phyloP scores from a whole-genome alignment of 257 asterid genomes.

The Fraxinus anomala region DNA sequence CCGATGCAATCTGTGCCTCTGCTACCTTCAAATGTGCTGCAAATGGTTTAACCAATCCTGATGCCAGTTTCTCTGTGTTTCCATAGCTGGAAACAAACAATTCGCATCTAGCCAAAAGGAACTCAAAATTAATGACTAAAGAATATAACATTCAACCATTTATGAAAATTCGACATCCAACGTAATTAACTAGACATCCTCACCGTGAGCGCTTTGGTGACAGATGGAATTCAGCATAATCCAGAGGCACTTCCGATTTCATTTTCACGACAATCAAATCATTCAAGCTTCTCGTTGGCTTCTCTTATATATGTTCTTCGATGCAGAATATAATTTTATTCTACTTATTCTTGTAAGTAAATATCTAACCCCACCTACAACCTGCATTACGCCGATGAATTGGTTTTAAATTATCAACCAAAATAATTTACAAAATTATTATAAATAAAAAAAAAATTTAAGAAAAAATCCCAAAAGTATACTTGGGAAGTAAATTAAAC shows the following conservation, averaged over 20 bases:
- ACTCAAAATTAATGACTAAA: conserved; percentile 2
- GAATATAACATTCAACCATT: background rate
- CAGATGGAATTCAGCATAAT: conserved; percentile 82
- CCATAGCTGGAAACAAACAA: conserved; percentile 77
- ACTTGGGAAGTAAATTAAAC: conserved; percentile 3
- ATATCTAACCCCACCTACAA: background rate
- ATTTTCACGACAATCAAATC: conserved; percentile 42
- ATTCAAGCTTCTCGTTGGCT: conserved; percentile 21
- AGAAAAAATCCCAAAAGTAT: background rate
- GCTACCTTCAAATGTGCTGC: conserved; percentile 68
- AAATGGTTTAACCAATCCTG: conserved; percentile 88
- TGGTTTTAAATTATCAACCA: too few species aligned
- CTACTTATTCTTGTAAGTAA: background rate
- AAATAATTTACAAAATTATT: background rate
- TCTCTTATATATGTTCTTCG: conserved; percentile 36
- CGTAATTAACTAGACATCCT: conserved; percentile 23
- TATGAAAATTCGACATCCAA: conserved; percentile 18
- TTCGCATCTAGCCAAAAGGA: conserved; percentile 64
- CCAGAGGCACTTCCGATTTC: conserved; percentile 71
- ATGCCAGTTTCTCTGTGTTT: conserved; percentile 79
- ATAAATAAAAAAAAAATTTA: too few species aligned
- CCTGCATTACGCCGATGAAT: background rate
- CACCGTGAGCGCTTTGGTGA: conserved; percentile 83
- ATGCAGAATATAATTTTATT: conserved; percentile 10
- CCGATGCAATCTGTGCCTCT: conserved; percentile 73